Percentiles rank a stretch among this genome's conserved stretches.
Evolutionary conservation across 139 green algal genomes (phyloP).

Genomic region (Choricystis sp.): DNA sequence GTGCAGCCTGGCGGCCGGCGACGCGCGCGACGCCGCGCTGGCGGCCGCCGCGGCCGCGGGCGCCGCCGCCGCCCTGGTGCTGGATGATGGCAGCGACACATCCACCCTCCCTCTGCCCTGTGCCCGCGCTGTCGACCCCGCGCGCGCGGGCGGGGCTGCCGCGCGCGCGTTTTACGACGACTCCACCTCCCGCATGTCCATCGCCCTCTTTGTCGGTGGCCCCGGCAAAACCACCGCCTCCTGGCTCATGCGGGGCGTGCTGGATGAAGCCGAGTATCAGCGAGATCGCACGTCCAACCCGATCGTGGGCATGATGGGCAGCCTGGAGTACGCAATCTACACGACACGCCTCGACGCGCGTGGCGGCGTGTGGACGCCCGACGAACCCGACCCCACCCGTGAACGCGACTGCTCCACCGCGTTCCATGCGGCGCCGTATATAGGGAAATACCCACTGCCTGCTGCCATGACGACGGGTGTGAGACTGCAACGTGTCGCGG

Average conservation of each 20-base stretch:
- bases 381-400: conserved; percentile 28
- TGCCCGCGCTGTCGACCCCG: too few species aligned
- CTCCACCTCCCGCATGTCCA: conserved; percentile 11
- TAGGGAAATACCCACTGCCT: conserved; percentile 38
- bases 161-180: neutral
- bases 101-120: too few species aligned
- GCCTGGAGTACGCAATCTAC: conserved; percentile 52
- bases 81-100: too few species aligned
- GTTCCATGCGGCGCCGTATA: conserved; percentile 57
- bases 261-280: conserved; percentile 53
- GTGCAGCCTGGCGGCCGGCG: neutral
- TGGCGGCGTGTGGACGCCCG: conserved; percentile 51
- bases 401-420: conserved; percentile 42
- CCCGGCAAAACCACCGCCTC: conserved; percentile 87
- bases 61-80: too few species aligned
- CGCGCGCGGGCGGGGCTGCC: too few species aligned
- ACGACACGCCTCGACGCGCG: conserved; percentile 40
- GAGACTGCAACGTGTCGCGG: conserved; percentile 56
- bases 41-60: too few species aligned
- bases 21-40: too few species aligned
- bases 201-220: conserved; percentile 56
- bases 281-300: too few species aligned
- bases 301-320: conserved; percentile 31
- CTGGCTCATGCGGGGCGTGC: conserved; percentile 74
- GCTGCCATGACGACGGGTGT: conserved; percentile 45